phyloP scores from a whole-genome alignment of 75 land plant genomes.

The Pseudotsuga menziesii region DNA sequence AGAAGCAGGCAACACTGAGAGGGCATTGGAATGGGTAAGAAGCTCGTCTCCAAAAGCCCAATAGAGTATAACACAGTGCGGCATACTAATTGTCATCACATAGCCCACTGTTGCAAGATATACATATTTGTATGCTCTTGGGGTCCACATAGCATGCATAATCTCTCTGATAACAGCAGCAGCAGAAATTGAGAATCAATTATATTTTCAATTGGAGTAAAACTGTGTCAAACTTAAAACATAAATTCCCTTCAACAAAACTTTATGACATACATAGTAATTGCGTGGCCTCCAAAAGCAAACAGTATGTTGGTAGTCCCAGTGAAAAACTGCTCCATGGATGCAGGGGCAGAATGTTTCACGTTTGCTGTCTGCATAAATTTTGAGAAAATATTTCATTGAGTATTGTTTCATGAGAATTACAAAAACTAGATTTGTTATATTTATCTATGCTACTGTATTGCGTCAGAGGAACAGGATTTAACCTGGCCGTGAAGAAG shows the following conservation, averaged over 20 bases:
- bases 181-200: no score
- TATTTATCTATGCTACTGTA: no score
- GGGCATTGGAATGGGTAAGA: slow-evolving; percentile 21
- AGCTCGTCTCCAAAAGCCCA: slow-evolving; percentile 37
- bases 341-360: slow-evolving; percentile 18
- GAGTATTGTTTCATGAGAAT: not conserved
- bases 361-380: slow-evolving; percentile 15
- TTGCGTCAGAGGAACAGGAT: not conserved
- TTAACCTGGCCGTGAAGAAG: slow-evolving; percentile 25
- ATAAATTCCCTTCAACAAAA: not conserved
- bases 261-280: slow-evolving; percentile 20
- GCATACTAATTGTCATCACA: slow-evolving; percentile 23
- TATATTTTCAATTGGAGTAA: no score
- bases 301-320: slow-evolving; percentile 35
- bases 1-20: slow-evolving; percentile 21
- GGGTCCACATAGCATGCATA: slow-evolving; percentile 41
- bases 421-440: no score
- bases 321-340: slow-evolving; percentile 26
- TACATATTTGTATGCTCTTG: slow-evolving; percentile 23
- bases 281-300: slow-evolving; percentile 32
- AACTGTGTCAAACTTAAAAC: no score
- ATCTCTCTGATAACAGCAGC: slow-evolving; percentile 25
- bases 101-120: slow-evolving; percentile 13
- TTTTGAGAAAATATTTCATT: not conserved
- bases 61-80: slow-evolving; percentile 22